Percentiles rank a stretch among this genome's conserved stretches.
phyloP scores from a whole-genome alignment of 768 basidiomycete genomes.

The Leccinellum rugosiceps region DNA sequence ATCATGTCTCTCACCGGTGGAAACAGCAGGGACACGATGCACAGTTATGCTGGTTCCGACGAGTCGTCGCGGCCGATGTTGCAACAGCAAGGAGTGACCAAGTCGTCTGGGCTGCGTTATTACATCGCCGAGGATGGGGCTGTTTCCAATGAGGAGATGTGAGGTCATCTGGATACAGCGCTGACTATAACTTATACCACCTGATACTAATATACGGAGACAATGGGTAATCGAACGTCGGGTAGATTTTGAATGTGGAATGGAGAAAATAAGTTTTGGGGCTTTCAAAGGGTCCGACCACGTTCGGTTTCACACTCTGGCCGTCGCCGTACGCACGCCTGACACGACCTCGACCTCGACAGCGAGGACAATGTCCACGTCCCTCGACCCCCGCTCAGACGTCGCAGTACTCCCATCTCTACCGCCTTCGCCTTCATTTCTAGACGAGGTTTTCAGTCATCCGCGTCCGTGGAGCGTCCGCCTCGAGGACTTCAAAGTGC shows the following conservation, averaged over 20 bases:
- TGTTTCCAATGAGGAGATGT: not conserved
- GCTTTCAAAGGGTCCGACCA: not conserved
- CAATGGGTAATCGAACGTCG: no score
- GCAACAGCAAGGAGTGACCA: slow-evolving; percentile 39
- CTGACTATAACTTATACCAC: no score
- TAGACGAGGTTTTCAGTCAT: slow-evolving; percentile 46
- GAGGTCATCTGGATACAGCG: not conserved
- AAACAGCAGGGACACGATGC: slow-evolving; percentile 48
- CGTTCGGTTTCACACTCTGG: not conserved
- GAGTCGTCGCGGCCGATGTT: slow-evolving; percentile 56
- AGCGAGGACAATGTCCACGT: slow-evolving; percentile 15
- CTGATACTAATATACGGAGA: no score
- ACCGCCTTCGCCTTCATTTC: slow-evolving; percentile 35
- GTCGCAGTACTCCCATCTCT: slow-evolving; percentile 28
- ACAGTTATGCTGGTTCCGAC: slow-evolving; percentile 47
- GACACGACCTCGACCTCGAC: slow-evolving; percentile 12
- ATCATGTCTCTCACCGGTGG: slow-evolving; percentile 49
- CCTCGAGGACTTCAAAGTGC: slow-evolving; percentile 18
- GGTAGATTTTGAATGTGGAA: no score
- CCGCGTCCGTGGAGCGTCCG: slow-evolving; percentile 35
- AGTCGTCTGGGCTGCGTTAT: slow-evolving; percentile 54
- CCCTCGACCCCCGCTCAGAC: slow-evolving; percentile 13
- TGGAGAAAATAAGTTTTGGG: not conserved
- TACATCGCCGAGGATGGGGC: slow-evolving; percentile 33
- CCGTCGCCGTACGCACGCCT: not conserved